Percentiles rank a stretch among this genome's conserved stretches.
Evolutionary conservation across 2,329 filamentous ascomycete genomes (phyloP).

Genomic region (Hypoxylon sp.): DNA sequence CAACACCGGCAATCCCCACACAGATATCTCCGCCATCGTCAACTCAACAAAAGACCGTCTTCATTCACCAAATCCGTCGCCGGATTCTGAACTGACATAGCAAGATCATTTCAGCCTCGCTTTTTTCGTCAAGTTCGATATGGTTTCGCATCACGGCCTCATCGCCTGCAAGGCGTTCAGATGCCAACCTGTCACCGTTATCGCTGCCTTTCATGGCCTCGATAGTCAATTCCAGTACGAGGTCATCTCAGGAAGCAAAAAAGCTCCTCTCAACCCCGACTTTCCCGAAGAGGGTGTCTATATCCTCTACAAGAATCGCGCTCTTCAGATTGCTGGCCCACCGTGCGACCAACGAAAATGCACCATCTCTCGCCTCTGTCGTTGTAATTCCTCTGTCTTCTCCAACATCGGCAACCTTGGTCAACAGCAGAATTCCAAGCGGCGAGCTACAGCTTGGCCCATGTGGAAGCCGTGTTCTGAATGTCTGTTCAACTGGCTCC

Average conservation of each 20-base stretch:
- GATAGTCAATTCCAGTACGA: conserved; percentile 29
- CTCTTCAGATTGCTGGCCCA: conserved; percentile 42
- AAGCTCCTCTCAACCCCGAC: background rate
- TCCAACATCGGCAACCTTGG: background rate
- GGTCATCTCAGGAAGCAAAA: conserved; percentile 28
- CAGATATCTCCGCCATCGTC: no score
- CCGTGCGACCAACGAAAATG: conserved; percentile 41
- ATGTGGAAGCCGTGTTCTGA: conserved; percentile 22
- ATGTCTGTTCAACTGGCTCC: conserved; percentile 37
- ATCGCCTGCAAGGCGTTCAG: conserved; percentile 29
- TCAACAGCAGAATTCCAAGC: background rate
- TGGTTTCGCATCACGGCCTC: conserved; percentile 8
- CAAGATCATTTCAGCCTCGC: background rate
- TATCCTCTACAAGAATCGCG: conserved; percentile 40
- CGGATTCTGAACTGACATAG: background rate
- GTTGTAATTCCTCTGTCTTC: conserved; percentile 19
- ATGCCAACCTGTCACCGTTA: conserved; percentile 21
- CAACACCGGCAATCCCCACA: no score
- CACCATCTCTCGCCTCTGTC: conserved; percentile 34
- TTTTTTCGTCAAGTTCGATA: background rate
- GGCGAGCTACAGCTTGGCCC: background rate
- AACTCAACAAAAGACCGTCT: background rate
- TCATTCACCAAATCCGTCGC: background rate
- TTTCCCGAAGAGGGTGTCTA: conserved; percentile 45
- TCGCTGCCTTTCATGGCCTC: conserved; percentile 28